Conservation (phyloP, 139 green algal genomes). For the Tetradesmus lagerheimii region DNA sequence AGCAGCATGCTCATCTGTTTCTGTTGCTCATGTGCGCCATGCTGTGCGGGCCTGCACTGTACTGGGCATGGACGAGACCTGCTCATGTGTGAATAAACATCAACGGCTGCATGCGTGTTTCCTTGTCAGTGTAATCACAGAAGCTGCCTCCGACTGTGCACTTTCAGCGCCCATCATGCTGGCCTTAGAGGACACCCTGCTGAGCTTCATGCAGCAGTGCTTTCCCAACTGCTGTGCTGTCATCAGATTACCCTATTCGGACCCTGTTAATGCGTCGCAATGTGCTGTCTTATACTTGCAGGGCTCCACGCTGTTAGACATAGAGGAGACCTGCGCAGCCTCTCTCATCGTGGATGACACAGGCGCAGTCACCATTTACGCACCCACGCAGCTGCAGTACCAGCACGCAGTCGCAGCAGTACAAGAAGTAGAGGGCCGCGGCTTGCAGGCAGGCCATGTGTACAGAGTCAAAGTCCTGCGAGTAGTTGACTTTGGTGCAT, state of each 20-base stretch:
- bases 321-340: constrained; percentile 57
- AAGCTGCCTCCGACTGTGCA: too few species aligned
- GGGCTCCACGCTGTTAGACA: constrained; percentile 59
- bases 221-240: too few species aligned
- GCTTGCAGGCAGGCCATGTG: constrained; percentile 51
- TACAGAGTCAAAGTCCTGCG: constrained; percentile 56
- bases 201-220: too few species aligned
- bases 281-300: background rate
- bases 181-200: too few species aligned
- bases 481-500: constrained; percentile 69
- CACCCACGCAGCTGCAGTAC: constrained; percentile 48
- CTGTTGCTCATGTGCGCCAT: too few species aligned
- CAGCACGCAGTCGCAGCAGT: constrained; percentile 46
- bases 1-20: too few species aligned
- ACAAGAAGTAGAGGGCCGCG: constrained; percentile 51
- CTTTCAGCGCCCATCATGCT: too few species aligned
- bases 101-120: too few species aligned
- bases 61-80: too few species aligned
- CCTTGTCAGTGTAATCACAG: too few species aligned
- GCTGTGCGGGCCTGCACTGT: too few species aligned
- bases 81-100: too few species aligned
- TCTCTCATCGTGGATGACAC: constrained; percentile 54
- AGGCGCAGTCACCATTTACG: constrained; percentile 63
- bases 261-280: background rate
- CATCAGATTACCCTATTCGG: background rate